Base-by-base conservation (phyloP, 2,329 filamentous ascomycete genomes). In the Fusarium globosum region DNA sequence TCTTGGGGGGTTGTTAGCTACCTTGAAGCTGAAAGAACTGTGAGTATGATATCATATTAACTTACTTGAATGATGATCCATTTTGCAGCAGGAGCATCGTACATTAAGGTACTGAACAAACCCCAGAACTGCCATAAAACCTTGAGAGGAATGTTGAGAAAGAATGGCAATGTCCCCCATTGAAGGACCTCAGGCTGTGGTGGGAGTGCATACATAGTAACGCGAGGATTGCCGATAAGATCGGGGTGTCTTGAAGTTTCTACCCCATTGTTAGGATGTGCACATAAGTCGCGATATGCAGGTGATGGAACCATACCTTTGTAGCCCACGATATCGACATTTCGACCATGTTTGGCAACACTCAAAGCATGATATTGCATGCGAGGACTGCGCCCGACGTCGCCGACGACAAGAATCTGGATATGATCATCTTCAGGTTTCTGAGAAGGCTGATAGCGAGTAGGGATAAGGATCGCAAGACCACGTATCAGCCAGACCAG, bases 351-450 rank as follows among this genome's bases (percentile, higher is more conserved):
- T 77, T 92, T 93, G 45, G 94, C 94, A 78, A 98, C 91, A 81
- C 96, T 98, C 76, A 97, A 86, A 26, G 96, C 96, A 88, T 99
- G 96, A 78, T 99, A 98, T 80, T 98, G 95, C 96, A 99, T 99
- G 64, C 96, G 94, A 56, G 96, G 96, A 80, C 96, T 98, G 51
- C 95, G 91, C 43, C 96, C 96, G 81, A 99, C 95, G 80, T 99
- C 96, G 49, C 96, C 96, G 35, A 99, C 88, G 23, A 99, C 96
- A 21, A 99, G 88, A 59, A 99, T 90, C 82, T 97, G 94, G 48
- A 96, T 80, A 68, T 84, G 84, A 46, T 85, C 82, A 73, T 85
- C 81, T 28, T 81, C 76, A 42, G 80, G 80, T 18, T 78, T 78
- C 66, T 76, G 75, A 4, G 83, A 76, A 9, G 82, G 81, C 16